phyloP scores from a whole-genome alignment of 352 stramenopile species.

The Globisporangium irregulare region DNA sequence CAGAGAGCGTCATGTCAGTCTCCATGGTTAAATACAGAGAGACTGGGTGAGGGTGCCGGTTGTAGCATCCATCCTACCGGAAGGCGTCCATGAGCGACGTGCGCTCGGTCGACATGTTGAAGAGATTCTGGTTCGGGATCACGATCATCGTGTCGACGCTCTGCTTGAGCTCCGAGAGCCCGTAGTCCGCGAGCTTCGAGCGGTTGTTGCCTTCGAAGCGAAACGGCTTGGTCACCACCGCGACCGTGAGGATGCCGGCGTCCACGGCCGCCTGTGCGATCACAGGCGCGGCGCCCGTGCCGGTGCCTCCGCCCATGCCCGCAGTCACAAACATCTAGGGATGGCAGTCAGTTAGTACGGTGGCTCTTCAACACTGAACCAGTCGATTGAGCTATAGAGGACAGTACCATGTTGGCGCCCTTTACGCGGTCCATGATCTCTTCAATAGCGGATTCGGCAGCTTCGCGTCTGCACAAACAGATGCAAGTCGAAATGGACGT shows the following conservation, averaged over 20 bases:
- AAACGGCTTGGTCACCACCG: conserved; percentile 88
- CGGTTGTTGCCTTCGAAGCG: conserved; percentile 84
- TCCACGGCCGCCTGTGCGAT: conserved; percentile 83
- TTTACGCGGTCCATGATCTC: conserved; percentile 86
- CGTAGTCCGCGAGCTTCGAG: conserved; percentile 73
- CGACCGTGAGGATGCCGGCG: conserved; percentile 81
- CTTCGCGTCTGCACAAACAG: conserved; percentile 45
- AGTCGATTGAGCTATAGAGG: not conserved
- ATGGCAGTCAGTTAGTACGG: not conserved
- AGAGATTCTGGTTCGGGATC: conserved; percentile 88
- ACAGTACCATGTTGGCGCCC: conserved; percentile 79
- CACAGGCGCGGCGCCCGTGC: conserved; percentile 77
- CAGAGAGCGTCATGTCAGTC: not conserved
- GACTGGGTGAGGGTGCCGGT: not conserved
- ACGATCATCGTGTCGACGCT: conserved; percentile 88
- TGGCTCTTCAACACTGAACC: not conserved
- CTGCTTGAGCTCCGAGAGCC: conserved; percentile 73
- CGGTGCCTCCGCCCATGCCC: conserved; percentile 82
- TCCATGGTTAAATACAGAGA: not conserved
- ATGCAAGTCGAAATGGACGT: not conserved
- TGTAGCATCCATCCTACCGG: conserved; percentile 29
- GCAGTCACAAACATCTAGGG: conserved; percentile 85
- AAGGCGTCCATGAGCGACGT: conserved; percentile 89
- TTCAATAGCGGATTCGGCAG: conserved; percentile 71
- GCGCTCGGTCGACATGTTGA: conserved; percentile 85